These are phyloP conservation scores for Conringia planisiliqua DNA, from an alignment of 345 rosid genomes.

Conservation along the genomic window DNA sequence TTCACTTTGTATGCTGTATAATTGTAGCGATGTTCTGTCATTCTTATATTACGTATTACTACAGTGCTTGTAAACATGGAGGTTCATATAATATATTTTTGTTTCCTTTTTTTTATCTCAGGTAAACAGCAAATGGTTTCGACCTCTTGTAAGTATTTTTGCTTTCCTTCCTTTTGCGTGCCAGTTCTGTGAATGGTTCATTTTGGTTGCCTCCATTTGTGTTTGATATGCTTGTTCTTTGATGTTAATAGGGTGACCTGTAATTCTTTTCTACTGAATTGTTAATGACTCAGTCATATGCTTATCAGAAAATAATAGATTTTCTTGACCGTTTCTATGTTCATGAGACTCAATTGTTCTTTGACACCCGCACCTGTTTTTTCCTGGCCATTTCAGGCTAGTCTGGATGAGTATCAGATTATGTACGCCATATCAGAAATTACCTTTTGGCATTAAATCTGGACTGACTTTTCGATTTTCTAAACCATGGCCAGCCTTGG, in stretches of 20 bases:
- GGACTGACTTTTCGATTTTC: slow-evolving; percentile 18
- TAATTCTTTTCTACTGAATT: neutral
- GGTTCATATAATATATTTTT: slow-evolving; percentile 20
- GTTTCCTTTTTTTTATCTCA: slow-evolving; percentile 41
- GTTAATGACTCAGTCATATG: neutral
- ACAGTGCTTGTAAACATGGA: slow-evolving; percentile 5
- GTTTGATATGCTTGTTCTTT: slow-evolving; percentile 8
- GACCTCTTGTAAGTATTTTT: slow-evolving; percentile 58
- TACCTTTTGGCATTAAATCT: neutral
- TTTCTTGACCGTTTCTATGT: slow-evolving; percentile 1
- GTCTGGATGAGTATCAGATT: slow-evolving; percentile 3
- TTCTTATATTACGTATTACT: neutral
- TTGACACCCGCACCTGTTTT: neutral
- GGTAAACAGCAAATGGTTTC: slow-evolving; percentile 81
- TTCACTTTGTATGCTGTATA: slow-evolving; percentile 5
- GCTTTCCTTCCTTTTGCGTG: slow-evolving; percentile 3
- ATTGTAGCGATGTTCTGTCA: slow-evolving; percentile 5
- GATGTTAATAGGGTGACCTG: slow-evolving; percentile 3
- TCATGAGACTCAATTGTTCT: neutral
- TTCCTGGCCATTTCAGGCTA: neutral
- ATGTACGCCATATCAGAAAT: neutral
- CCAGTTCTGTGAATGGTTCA: neutral
- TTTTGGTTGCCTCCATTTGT: slow-evolving; percentile 2
- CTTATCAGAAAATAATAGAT: neutral
- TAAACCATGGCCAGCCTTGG: slow-evolving; percentile 56